A percentile compares a stretch with the other conserved stretches of the same genome.
Conservation (phyloP, 371 early-diverging fungal genomes). For the Mortierella sp. region DNA sequence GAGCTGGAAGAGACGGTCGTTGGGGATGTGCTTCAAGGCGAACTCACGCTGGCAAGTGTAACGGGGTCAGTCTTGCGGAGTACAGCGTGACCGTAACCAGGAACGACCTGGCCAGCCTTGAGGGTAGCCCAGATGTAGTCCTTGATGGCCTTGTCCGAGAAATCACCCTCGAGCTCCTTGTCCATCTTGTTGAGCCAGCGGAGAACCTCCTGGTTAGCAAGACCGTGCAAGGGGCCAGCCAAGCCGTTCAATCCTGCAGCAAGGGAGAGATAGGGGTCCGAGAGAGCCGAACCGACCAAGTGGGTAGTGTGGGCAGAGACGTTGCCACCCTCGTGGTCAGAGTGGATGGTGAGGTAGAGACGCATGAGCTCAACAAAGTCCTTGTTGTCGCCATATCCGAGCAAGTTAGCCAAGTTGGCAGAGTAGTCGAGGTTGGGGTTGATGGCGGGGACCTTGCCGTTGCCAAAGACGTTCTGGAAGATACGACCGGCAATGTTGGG, state of each 20-base stretch:
- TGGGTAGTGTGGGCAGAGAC: slow-evolving; percentile 95
- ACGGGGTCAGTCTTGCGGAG: slow-evolving; percentile 95
- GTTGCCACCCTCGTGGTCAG: slow-evolving; percentile 99
- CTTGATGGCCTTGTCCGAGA: slow-evolving; percentile 93
- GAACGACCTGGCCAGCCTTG: slow-evolving; percentile 96
- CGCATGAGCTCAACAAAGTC: slow-evolving; percentile 98
- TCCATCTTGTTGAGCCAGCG: slow-evolving; percentile 97
- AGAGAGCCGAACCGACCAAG: slow-evolving; percentile 96
- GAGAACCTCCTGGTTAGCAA: slow-evolving; percentile 99
- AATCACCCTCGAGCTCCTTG: slow-evolving; percentile 84
- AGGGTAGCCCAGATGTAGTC: slow-evolving; percentile 96
- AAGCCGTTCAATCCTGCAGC: slow-evolving; percentile 98
- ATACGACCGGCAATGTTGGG: slow-evolving; percentile 97
- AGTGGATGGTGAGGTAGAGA: slow-evolving; percentile 98
- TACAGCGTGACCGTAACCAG: slow-evolving; percentile 99
- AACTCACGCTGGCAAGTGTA: slow-evolving; percentile 99
- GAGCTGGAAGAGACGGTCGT: slow-evolving; percentile 96
- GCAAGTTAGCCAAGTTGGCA: slow-evolving; percentile 93
- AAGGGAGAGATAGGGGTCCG: slow-evolving; percentile 98
- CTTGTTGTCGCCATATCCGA: slow-evolving; percentile 90
- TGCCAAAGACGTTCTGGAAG: slow-evolving; percentile 98
- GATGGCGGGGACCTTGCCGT: slow-evolving; percentile 90
- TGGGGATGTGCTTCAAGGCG: slow-evolving; percentile 97
- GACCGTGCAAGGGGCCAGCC: slow-evolving; percentile 99
- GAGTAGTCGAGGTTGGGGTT: slow-evolving; percentile 91